These are phyloP conservation scores for Chaetoscypha palmicola DNA, from an alignment of 2,329 filamentous ascomycete species.

Conservation along the genomic window DNA sequence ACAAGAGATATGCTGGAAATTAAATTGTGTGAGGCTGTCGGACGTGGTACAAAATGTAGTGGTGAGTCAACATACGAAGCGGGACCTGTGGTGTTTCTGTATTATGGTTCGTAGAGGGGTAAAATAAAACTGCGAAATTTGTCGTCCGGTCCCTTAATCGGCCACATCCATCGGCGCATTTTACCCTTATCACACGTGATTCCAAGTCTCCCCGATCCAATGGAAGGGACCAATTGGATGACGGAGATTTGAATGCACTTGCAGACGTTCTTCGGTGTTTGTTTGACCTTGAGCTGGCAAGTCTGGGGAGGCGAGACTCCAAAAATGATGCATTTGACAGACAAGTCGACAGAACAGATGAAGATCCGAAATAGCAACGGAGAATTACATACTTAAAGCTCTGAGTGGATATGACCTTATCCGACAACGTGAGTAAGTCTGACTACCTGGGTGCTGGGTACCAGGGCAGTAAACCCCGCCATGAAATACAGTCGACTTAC, in stretches of 20 bases:
- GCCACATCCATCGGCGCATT: neutral
- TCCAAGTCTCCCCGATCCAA: neutral
- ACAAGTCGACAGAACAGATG: too few species aligned
- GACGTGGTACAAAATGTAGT: conserved; percentile 7
- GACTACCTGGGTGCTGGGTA: neutral
- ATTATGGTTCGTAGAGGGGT: neutral
- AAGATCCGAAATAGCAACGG: neutral
- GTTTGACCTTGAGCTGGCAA: too few species aligned
- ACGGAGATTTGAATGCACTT: neutral
- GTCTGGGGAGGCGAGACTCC: too few species aligned
- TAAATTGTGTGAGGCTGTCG: neutral
- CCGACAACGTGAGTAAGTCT: neutral
- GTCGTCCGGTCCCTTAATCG: neutral
- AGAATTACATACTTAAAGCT: neutral
- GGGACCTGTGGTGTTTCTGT: neutral
- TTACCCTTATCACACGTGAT: conserved; percentile 1
- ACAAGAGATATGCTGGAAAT: too few species aligned
- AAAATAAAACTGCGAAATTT: neutral
- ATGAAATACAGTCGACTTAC: neutral
- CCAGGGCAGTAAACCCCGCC: neutral
- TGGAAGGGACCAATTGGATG: neutral
- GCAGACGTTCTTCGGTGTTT: neutral
- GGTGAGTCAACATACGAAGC: conserved; percentile 6
- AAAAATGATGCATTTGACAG: too few species aligned
- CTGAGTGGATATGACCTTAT: neutral